Conservation (phyloP, 208 protist species). For the Leishmania turanica region DNA sequence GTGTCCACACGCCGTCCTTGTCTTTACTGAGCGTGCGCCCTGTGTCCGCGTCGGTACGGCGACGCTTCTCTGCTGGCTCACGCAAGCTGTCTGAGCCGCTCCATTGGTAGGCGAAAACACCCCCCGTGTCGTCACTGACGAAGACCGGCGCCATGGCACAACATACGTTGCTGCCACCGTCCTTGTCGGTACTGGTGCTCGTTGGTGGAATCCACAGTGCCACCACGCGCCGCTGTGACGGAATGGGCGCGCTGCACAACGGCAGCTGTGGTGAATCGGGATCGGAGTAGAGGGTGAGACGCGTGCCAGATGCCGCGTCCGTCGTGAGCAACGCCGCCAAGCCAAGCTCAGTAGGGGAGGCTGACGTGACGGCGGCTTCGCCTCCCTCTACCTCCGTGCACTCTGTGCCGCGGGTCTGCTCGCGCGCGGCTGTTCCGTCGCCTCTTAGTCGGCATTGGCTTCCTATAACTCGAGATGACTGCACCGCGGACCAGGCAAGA, state of each 20-base stretch:
- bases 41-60: neutral
- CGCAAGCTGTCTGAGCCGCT: neutral
- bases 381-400: constrained; percentile 17
- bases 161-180: neutral
- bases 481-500: constrained; percentile 33
- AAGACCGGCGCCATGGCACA: constrained; percentile 9
- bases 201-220: constrained; percentile 22
- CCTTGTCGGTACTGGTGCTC: neutral
- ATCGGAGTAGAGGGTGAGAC: constrained; percentile 24
- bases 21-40: neutral
- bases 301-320: constrained; percentile 35
- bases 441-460: constrained; percentile 24
- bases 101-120: constrained; percentile 31
- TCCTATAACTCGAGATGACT: constrained; percentile 7
- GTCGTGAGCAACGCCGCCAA: constrained; percentile 42
- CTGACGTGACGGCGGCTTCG: constrained; percentile 9
- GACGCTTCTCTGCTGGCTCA: constrained; percentile 3
- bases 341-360: neutral
- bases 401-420: constrained; percentile 3
- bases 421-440: constrained; percentile 29
- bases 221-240: constrained; percentile 30
- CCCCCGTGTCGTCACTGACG: constrained; percentile 41
- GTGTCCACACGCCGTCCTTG: neutral
- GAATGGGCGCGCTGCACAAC: constrained; percentile 20
- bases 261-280: neutral